Evolutionary conservation across 164 flowering plant genomes (phyloP), one percentile per base, ranked within the genome.

Genomic region (Liquidambar formosana): DNA sequence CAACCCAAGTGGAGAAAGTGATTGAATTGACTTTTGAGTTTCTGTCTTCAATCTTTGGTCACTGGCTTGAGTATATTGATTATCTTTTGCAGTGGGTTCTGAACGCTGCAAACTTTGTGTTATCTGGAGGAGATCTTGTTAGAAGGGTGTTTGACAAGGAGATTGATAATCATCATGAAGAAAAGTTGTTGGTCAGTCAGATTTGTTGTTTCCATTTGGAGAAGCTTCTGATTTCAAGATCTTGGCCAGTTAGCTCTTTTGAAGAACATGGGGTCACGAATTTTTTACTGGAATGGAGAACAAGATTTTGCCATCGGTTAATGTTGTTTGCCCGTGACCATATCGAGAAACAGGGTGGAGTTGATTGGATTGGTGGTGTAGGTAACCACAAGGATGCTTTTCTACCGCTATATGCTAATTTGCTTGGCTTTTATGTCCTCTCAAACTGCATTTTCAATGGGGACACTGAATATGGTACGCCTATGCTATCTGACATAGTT

Each of bases 331-430:
- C 86, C 0, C 66, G 54, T 46, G 79, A 84, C 38, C 80, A 81
- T 63, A 43, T 73, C 0, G 66, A 59, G 43, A 70, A 68, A 26
- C 75, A 69, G 28, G 77, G 70, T 25, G 82, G 76, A 54, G 65
- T 53, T 57, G 82, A 79, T 68, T 95, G 99, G 99, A 78, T 95
- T 61, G 97, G 97, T 58, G 97, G 99, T 43, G 71, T 87, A 2
- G 98, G 96, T 10, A 93, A 95, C 74, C 99, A 95, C 78, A 93
- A 95, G 78, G 99, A 95, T 67, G 80, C 91, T 41, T 95, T 95
- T 77, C 65, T 86, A 44, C 88, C 97, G 0, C 3, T 90, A 1
- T 95, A 93, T 84, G 89, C 89, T 22, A 89, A 85, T 75, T 67
- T 95, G 76, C 91, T 93, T 44, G 97, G 89, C 18, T 76, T 90